A percentile compares a stretch with the other conserved stretches of the same genome.
phyloP scores from a whole-genome alignment of 2,329 filamentous ascomycete genomes.

The Fusarium sambucinum region DNA sequence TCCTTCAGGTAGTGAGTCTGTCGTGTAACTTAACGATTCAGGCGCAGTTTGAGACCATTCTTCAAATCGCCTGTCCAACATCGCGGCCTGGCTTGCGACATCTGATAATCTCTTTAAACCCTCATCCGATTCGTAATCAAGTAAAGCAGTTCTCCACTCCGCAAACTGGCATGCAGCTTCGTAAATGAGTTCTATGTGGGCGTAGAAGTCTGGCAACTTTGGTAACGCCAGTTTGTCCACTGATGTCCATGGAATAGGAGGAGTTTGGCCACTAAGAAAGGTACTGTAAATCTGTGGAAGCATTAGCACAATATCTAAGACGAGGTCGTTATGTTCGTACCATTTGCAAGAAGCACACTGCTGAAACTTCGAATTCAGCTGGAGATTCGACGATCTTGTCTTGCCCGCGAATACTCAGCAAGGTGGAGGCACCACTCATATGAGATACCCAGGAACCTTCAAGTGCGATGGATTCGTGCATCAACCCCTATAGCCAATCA shows the following conservation, averaged over 20 bases:
- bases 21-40: neutral
- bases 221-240: neutral
- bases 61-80: neutral
- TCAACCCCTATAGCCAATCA: fast-evolving
- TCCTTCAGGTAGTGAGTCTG: neutral
- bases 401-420: neutral
- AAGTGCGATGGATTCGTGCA: neutral
- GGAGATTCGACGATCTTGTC: neutral
- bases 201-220: neutral
- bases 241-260: neutral
- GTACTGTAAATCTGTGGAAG: neutral
- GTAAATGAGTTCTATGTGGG: neutral
- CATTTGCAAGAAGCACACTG: neutral
- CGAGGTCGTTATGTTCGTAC: fast-evolving
- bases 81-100: neutral
- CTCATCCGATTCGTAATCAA: neutral
- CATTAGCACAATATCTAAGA: neutral
- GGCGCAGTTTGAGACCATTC: neutral
- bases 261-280: neutral
- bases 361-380: neutral
- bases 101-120: fast-evolving
- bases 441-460: neutral
- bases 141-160: neutral
- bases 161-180: neutral
- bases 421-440: neutral